Percentiles rank a stretch among this genome's conserved stretches.
Conservation (phyloP, 2,329 filamentous ascomycete genomes). For the Pseudocercospora cruenta region DNA sequence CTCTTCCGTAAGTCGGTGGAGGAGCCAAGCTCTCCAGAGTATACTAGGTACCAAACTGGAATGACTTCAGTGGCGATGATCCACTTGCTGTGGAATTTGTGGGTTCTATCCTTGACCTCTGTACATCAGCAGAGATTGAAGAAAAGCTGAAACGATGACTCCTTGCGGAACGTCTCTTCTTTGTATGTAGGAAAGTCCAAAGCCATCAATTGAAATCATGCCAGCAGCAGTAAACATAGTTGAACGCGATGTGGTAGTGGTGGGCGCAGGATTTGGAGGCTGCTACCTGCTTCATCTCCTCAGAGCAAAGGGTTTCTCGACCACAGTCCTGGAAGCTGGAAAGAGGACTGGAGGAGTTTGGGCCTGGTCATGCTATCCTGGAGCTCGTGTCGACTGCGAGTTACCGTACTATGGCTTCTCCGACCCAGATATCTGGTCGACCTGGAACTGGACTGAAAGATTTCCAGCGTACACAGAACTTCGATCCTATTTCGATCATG, state of each 20-base stretch:
- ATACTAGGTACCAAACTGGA: too few relatives aligned
- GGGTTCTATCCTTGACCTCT: too few relatives aligned
- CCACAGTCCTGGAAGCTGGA: constrained; percentile 39
- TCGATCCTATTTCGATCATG: constrained; percentile 62
- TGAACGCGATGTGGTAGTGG: constrained; percentile 19
- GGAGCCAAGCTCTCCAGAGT: too few relatives aligned
- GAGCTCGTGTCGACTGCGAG: constrained; percentile 51
- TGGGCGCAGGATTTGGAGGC: constrained; percentile 27
- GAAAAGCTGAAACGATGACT: not conserved
- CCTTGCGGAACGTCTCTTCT: not conserved
- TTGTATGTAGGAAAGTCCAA: not conserved
- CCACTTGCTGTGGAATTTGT: too few relatives aligned
- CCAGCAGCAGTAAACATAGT: constrained; percentile 9
- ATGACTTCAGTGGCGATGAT: too few relatives aligned
- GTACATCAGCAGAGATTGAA: too few relatives aligned
- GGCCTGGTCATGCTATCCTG: constrained; percentile 43
- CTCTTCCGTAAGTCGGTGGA: too few relatives aligned
- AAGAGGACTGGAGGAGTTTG: constrained; percentile 40
- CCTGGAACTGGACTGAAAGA: constrained; percentile 56
- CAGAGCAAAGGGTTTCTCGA: constrained; percentile 36
- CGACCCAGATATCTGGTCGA: constrained; percentile 52
- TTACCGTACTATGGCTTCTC: constrained; percentile 53
- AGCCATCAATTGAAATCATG: not conserved
- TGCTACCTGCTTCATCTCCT: constrained; percentile 32
- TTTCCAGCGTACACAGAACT: constrained; percentile 46